Evolutionary conservation across 352 stramenopile genomes (phyloP), one percentile per base, ranked within the genome.

Genomic region (Phytophthora pini): DNA sequence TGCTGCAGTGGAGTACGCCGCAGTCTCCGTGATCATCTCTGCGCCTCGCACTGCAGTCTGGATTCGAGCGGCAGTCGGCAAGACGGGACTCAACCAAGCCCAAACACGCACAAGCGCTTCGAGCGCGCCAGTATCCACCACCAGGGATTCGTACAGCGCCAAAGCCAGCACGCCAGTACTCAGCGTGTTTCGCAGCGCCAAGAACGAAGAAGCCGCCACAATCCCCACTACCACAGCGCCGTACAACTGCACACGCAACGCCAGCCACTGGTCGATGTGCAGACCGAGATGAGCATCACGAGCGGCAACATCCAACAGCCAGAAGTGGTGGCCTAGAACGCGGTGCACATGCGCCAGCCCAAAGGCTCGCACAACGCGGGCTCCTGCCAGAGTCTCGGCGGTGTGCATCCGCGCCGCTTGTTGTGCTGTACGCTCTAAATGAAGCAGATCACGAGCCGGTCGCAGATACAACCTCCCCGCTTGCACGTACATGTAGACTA

Each of bases 71-170:
- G 65, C 69, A 56, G 52, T 70, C 26, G 58, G 65, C 13, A 77
- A 15, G 2, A 70, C 55, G 6, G 69, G 69, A 11, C 49, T 65
- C 27, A 92, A 61, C 83, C 81, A 88, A 32, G 76, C 71, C 81
- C 81, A 92, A 12, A 85, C 79, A 29, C 93, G 97, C 29, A 98
- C 89, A 6, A 95, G 77, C 27, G 88, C 86, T 71, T 98, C 95
- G 2, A 93, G 77, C 9, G 56, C 68, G 12, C 97, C 89, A 38
- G 81, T 74, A 60, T 95, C 95, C 29, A 98, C 88, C 38, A 90
- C 85, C 12, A 97, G 68, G 27, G 78, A 82, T 86, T 98, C 98
- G 55, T 95, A 92, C 43, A 99, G 85, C 3, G 97, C 78, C 24
- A 99, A 74, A 2, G 83, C 95, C 20, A 93, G 75, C n/a, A 98